Conservation (phyloP, 2,329 filamentous ascomycete genomes). For the Colletotrichum nymphaeae region DNA sequence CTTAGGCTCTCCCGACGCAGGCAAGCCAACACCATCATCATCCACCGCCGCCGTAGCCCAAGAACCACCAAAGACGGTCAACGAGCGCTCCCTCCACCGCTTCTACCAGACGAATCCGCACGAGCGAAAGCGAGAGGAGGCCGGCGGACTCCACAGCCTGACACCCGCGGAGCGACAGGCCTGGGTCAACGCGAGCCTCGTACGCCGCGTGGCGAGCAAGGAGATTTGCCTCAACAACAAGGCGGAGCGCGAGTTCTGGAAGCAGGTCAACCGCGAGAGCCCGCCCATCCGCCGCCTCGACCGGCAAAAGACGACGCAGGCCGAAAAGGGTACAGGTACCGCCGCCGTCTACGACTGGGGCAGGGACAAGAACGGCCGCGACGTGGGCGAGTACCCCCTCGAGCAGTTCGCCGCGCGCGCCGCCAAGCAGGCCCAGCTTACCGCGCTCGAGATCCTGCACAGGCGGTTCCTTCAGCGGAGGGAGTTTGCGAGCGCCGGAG, state of each 20-base stretch:
- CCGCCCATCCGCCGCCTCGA: slow-evolving; percentile 60
- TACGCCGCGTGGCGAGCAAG: slow-evolving; percentile 53
- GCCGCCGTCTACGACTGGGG: slow-evolving; percentile 59
- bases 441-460: slow-evolving; percentile 56
- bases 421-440: slow-evolving; percentile 55
- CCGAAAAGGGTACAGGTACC: slow-evolving; percentile 21
- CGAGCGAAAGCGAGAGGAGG: slow-evolving; percentile 56
- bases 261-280: slow-evolving; percentile 62
- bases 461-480: slow-evolving; percentile 55
- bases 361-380: slow-evolving; percentile 60
- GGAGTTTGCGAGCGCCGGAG: slow-evolving; percentile 41
- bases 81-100: slow-evolving; percentile 58
- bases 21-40: slow-evolving; percentile 42
- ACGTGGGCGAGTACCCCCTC: slow-evolving; percentile 59
- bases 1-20: slow-evolving; percentile 18
- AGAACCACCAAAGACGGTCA: slow-evolving; percentile 56
- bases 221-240: slow-evolving; percentile 54
- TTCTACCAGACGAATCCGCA: slow-evolving; percentile 63
- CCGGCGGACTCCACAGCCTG: slow-evolving; percentile 57
- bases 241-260: slow-evolving; percentile 69
- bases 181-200: slow-evolving; percentile 59
- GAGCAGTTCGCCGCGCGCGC: slow-evolving; percentile 57
- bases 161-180: slow-evolving; percentile 60
- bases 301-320: slow-evolving; percentile 6
- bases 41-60: slow-evolving; percentile 28